These are phyloP conservation scores for Daedaleopsis nitida DNA, from an alignment of 768 basidiomycete genomes.

Conservation along the genomic window DNA sequence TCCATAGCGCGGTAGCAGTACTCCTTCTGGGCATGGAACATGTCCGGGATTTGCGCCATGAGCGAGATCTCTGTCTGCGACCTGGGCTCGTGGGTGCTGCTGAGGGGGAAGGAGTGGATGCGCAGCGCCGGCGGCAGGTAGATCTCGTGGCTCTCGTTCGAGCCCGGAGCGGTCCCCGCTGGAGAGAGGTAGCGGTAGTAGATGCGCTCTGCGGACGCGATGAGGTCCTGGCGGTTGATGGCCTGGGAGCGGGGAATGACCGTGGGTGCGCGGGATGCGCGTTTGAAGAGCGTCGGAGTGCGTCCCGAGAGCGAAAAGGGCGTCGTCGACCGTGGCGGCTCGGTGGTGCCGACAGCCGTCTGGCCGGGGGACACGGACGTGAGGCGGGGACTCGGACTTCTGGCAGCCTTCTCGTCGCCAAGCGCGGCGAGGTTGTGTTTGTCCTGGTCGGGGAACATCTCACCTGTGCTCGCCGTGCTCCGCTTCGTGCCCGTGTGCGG, in stretches of 20 bases:
- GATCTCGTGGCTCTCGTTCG: constrained; percentile 93
- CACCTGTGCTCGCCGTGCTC: constrained; percentile 81
- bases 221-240: constrained; percentile 86
- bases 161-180: constrained; percentile 70
- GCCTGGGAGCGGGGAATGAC: constrained; percentile 91
- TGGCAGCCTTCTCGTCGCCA: constrained; percentile 46
- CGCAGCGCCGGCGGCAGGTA: constrained; percentile 94
- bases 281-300: constrained; percentile 77
- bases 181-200: constrained; percentile 93
- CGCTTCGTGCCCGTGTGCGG: constrained; percentile 65
- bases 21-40: constrained; percentile 97
- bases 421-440: constrained; percentile 64
- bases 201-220: constrained; percentile 94
- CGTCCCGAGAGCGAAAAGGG: constrained; percentile 78
- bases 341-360: constrained; percentile 41
- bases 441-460: constrained; percentile 70
- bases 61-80: constrained; percentile 66
- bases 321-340: constrained; percentile 67
- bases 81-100: constrained; percentile 70
- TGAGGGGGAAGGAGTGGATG: constrained; percentile 88
- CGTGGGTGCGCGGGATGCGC: constrained; percentile 88
- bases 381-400: constrained; percentile 62
- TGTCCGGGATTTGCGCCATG: constrained; percentile 91
- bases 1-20: constrained; percentile 97
- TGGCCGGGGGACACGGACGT: constrained; percentile 49